These are phyloP conservation scores for Botrytis hyacinthi DNA, from an alignment of 2,329 filamentous ascomycete genomes.

Conservation along the genomic window DNA sequence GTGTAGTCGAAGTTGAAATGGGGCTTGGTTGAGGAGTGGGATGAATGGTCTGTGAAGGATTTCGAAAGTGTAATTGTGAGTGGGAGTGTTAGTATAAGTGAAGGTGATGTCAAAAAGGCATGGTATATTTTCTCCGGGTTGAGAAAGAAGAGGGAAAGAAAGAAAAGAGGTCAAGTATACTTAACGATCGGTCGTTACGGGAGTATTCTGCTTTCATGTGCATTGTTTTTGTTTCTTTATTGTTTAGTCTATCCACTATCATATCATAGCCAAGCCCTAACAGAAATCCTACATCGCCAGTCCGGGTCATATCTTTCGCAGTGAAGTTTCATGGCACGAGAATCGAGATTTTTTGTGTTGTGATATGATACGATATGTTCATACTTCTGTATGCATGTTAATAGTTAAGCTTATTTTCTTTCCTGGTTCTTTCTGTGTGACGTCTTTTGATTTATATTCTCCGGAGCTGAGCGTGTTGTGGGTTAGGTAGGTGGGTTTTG, in stretches of 20 bases:
- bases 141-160: not conserved
- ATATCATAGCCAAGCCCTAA: no score
- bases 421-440: not conserved
- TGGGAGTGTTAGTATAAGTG: not conserved
- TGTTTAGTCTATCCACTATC: no score
- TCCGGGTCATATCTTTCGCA: not conserved
- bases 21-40: not conserved
- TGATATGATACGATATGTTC: not conserved
- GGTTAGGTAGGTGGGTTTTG: not conserved
- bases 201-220: not conserved
- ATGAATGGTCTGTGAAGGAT: not conserved
- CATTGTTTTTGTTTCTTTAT: accelerated
- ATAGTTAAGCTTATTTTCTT: not conserved
- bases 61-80: not conserved
- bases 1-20: not conserved
- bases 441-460: not conserved
- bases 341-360: not conserved
- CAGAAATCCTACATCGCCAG: not conserved
- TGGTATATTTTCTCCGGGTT: not conserved
- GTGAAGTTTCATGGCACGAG: not conserved
- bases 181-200: not conserved
- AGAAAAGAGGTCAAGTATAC: not conserved
- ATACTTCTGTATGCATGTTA: not conserved
- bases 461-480: not conserved
- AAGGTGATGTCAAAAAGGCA: not conserved